phyloP scores from a whole-genome alignment of 2,329 filamentous ascomycete genomes.

The Chaetomium olivaceum region DNA sequence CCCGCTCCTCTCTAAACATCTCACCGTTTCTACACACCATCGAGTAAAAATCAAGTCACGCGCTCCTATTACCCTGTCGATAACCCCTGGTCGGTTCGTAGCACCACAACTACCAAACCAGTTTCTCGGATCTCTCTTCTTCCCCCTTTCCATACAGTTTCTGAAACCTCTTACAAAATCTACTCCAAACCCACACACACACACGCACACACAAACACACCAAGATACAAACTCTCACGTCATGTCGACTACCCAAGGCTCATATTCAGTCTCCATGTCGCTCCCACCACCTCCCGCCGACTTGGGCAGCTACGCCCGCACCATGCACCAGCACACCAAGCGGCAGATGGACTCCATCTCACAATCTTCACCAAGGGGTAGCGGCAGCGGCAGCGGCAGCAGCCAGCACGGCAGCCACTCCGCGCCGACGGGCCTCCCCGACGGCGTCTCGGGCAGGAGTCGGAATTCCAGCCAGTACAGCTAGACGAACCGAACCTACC shows the following conservation, averaged over 20 bases:
- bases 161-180: too few species aligned
- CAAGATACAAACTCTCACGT: neutral
- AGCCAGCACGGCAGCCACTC: conserved; percentile 5
- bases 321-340: conserved; percentile 66
- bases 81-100: neutral
- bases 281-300: conserved; percentile 35
- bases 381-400: too few species aligned
- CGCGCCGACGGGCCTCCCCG: conserved; percentile 32
- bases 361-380: conserved; percentile 41
- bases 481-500: conserved; percentile 9
- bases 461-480: conserved; percentile 29
- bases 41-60: conserved; percentile 6
- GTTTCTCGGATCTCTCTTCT: neutral
- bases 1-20: conserved; percentile 5
- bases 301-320: conserved; percentile 52
- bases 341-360: conserved; percentile 62
- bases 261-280: conserved; percentile 30
- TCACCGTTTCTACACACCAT: conserved; percentile 10
- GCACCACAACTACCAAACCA: neutral
- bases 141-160: neutral
- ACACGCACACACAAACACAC: neutral
- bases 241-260: conserved; percentile 18
- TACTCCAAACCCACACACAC: neutral
- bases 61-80: neutral
- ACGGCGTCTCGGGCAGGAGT: conserved; percentile 31